Evolutionary conservation across 1,284 basidiomycete species (phyloP), one percentile per base, ranked within the genome.

Genomic region (Coniferiporia sulphurascens): DNA sequence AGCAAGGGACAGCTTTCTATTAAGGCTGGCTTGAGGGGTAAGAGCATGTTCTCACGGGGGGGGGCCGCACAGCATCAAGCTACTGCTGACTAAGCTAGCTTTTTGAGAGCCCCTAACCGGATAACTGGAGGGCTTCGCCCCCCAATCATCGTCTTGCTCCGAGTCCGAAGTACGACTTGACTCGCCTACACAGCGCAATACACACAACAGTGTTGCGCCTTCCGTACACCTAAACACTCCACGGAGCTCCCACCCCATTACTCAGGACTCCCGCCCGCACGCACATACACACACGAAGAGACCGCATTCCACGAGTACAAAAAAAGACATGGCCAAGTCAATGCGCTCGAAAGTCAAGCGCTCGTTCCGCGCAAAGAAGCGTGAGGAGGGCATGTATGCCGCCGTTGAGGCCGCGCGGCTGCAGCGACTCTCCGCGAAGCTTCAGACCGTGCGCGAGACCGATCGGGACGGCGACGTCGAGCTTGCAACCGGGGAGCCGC

Each of bases 261-360:
- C 46, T 32, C 12, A 13, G 17, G n/a, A 43, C 35, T 13, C 15
- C 4, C 27, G 27, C 27, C 2, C 27, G 27, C 27, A 27, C 27
- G 5, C 27, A 27, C 27, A 41, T 41, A 6, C 36, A 38, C 6
- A 38, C 36, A 41, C 9, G 38, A 41, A 41, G 44, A 46, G 2
- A 6, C 12, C 17, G 8, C 17, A n/a, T 46, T 21, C 44, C 3
- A 46, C 44, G 44, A 19, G 19, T 21, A 46, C 12, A 27, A 27
- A 27, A 27, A 27, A 27, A 27, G 27, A 19, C 22, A 96, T 98
- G 95, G 95, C 92, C 60, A 98, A 98, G 79, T 95, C 93, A 46
- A 83, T 89, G 55, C 84, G 95, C 69, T 92, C 93, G 17, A 96
- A 95, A 77, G 81, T 84, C 63, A 97, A 97, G 75, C 87, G 93